Base-by-base conservation (phyloP, 805 yeast species). In the Saturnispora ahearnii region DNA sequence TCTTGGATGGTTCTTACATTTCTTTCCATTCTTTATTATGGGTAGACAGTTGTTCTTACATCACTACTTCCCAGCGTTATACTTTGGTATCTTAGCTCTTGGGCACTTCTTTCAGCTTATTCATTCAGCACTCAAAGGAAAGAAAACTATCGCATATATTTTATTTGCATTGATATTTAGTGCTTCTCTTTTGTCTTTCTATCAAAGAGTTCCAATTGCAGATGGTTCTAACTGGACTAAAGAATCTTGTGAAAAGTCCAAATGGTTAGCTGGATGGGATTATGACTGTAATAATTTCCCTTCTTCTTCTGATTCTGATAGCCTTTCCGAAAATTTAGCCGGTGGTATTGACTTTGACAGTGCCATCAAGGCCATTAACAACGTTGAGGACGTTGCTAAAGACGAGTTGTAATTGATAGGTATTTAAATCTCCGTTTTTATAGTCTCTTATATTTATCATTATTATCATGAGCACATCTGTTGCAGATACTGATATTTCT, bases 31-130 rank as follows among this genome's bases (percentile, higher is more conserved):
- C 48, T 82, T 78, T 68, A 70, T 90, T 51, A 90, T 90, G 98
- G 89, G 82, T 24, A 81, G 98, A 70, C 97, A 90, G 70, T 68
- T 90, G 68, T 90, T 91, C 72, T 72, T 90, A 63, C 98, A 90
- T 67, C 98, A 90, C 67, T 91, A 91, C 66, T 70, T 93, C 57
- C 97, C 96, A 50, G 87, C 98, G 2, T 77, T 87, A 48, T 93
- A 88, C 70, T 93, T 93, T 67, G 71, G 62, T 12, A 60, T 67
- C n/a, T 53, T 70, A 53, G 58, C 68, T 50, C 47, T 68, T 53
- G 67, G 69, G 53, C 62, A 67, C 51, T 48, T 60, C 10, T 58
- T 66, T 28, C 68, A 68, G 53, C 55, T 66, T 29, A 21, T 64
- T 30, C 53, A 61, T 50, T 59, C 69, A 1, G 50, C 57, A 31